phyloP scores from a whole-genome alignment of 78 protist genomes.

The Polysphondylium violaceum region DNA sequence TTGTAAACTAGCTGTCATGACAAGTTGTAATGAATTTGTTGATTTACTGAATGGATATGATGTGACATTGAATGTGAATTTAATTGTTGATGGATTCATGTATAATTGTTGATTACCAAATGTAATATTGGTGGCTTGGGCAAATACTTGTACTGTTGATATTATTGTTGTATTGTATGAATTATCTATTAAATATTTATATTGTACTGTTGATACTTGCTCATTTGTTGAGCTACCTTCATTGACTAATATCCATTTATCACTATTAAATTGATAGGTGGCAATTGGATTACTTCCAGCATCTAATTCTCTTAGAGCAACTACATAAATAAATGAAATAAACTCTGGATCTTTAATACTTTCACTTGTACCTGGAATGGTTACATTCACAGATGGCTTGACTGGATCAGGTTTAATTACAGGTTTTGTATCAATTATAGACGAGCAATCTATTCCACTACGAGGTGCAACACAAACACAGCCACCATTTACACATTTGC shows the following conservation, averaged over 20 bases:
- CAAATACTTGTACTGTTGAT: neutral
- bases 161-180: neutral
- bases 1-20: neutral
- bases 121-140: neutral
- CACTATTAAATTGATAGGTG: neutral
- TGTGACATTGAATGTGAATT: neutral
- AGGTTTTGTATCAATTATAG: neutral
- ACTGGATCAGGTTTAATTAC: neutral
- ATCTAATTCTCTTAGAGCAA: slow-evolving; percentile 16
- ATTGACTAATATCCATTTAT: neutral
- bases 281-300: neutral
- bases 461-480: neutral
- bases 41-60: neutral
- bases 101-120: slow-evolving; percentile 2
- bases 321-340: neutral
- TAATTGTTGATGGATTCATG: slow-evolving; percentile 31
- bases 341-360: too few species aligned
- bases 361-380: too few species aligned
- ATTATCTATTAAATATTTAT: too few species aligned
- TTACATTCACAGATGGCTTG: neutral
- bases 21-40: neutral
- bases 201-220: neutral
- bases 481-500: neutral
- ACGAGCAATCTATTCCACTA: neutral
- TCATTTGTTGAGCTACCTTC: neutral